Percentiles rank a stretch among this genome's conserved stretches.
phyloP scores from a whole-genome alignment of 23 red algal genomes.

The Agarophyton chilense region DNA sequence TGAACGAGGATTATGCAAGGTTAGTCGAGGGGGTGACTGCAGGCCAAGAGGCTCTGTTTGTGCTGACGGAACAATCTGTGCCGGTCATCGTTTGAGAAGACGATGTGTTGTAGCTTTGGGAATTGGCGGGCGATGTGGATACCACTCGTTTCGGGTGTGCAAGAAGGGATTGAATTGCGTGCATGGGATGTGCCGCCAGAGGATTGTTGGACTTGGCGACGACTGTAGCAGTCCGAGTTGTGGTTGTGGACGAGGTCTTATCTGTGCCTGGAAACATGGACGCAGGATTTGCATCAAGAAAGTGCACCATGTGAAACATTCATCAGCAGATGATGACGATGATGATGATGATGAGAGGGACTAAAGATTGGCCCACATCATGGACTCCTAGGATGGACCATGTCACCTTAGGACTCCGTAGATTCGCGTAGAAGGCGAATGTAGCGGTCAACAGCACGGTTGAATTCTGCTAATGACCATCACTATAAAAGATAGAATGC shows the following conservation, averaged over 20 bases:
- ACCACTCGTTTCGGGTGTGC: conserved; percentile 21
- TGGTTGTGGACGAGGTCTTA: neutral
- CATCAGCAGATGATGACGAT: too few species aligned
- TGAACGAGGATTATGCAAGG: conserved; percentile 12
- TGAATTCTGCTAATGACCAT: too few species aligned
- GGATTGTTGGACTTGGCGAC: neutral
- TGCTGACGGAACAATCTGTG: neutral
- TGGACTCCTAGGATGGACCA: too few species aligned
- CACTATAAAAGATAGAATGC: too few species aligned
- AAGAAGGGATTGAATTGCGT: conserved; percentile 14
- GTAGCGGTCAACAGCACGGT: too few species aligned
- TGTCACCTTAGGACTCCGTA: too few species aligned
- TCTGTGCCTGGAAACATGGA: conserved; percentile 7
- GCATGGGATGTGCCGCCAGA: neutral
- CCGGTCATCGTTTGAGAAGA: neutral
- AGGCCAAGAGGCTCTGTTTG: neutral
- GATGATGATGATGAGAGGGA: too few species aligned
- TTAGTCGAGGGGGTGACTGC: neutral
- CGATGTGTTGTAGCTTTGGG: conserved; percentile 42
- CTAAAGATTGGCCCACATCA: too few species aligned
- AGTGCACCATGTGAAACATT: too few species aligned
- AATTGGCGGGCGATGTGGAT: neutral
- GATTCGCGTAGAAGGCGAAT: too few species aligned
- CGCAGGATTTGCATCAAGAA: conserved; percentile 31
- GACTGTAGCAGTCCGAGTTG: neutral